A percentile compares a stretch with the other conserved stretches of the same genome.
phyloP scores from a whole-genome alignment of 1,139 yeast genomes.

The Diutina ranongensis region DNA sequence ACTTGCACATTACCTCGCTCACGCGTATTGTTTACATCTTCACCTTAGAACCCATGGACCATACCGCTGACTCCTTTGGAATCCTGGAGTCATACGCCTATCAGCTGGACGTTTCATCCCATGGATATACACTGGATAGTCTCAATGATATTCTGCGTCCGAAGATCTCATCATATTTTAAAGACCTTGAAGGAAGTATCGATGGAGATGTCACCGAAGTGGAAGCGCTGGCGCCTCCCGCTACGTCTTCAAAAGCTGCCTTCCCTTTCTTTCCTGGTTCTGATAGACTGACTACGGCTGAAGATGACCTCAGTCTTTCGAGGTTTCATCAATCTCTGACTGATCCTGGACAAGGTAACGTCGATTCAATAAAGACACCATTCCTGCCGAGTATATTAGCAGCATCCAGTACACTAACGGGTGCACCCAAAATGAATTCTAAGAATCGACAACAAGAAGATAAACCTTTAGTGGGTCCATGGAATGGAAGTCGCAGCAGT shows the following conservation, averaged over 20 bases:
- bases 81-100: slow-evolving; percentile 5
- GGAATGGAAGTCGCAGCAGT: neutral
- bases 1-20: neutral
- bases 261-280: neutral
- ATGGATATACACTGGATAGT: neutral
- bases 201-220: slow-evolving; percentile 1
- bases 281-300: neutral
- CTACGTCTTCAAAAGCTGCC: neutral
- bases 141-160: neutral
- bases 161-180: neutral
- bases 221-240: neutral
- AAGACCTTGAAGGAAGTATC: neutral
- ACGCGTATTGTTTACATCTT: neutral
- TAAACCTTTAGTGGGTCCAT: neutral
- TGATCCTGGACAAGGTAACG: neutral
- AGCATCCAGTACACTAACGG: neutral
- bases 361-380: neutral
- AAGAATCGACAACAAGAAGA: neutral
- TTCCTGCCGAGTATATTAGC: neutral
- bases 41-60: neutral
- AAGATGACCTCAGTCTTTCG: neutral
- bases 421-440: neutral
- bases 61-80: neutral
- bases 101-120: neutral
- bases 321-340: neutral